Conservation (phyloP, 805 yeast genomes). For the Lipomyces yamadae region DNA sequence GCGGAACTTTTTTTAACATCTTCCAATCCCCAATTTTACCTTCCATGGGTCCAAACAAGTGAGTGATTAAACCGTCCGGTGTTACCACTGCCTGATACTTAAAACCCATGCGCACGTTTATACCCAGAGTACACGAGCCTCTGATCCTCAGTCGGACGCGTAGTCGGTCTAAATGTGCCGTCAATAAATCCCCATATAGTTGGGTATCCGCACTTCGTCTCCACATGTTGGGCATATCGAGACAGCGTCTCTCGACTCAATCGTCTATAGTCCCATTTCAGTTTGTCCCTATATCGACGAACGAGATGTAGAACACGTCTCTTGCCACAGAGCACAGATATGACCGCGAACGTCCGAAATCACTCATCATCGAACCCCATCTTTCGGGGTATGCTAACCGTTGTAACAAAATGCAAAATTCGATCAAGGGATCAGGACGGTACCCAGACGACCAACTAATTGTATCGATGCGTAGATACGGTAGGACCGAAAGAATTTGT, state of each 20-base stretch:
- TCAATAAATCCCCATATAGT: not conserved
- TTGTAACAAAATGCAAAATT: not conserved
- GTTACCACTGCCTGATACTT: not conserved
- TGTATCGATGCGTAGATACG: not conserved
- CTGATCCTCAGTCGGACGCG: conserved; percentile 6
- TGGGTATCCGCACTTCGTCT: too few relatives aligned
- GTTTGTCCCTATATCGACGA: too few relatives aligned
- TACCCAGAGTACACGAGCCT: conserved; percentile 6
- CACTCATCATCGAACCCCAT: not conserved
- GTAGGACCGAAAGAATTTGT: not conserved
- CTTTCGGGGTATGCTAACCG: not conserved
- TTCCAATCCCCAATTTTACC: not conserved
- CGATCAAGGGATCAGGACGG: not conserved
- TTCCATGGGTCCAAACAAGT: not conserved
- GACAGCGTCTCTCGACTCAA: too few relatives aligned
- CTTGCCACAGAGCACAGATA: too few relatives aligned
- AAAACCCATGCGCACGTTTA: conserved; percentile 1
- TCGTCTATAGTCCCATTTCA: too few relatives aligned
- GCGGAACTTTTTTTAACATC: not conserved
- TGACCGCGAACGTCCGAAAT: too few relatives aligned
- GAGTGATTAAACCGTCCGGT: not conserved
- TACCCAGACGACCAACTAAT: not conserved
- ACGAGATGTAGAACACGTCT: too few relatives aligned
- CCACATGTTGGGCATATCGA: too few relatives aligned
- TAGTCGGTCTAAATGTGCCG: conserved; percentile 1